Base-by-base conservation (phyloP, 805 yeast species). In the Komagataella kurtzmanii region DNA sequence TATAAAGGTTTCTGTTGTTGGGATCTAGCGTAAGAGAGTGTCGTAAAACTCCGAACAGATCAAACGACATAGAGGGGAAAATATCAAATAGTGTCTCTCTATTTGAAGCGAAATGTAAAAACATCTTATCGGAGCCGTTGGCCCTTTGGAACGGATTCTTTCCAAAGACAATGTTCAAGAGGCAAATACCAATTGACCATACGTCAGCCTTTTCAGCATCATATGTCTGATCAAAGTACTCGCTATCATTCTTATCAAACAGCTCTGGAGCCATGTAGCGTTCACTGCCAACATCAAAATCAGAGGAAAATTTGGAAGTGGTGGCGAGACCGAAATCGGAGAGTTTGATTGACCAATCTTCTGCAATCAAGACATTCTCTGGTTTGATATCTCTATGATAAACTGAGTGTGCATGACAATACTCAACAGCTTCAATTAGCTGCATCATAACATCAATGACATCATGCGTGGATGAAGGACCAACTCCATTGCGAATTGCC, bases 51-150 rank as follows among this genome's bases (percentile, higher is more conserved):
- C 84, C 79, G 63, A 88, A 91, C 59, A 89, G 76, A 61, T 89
- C 97, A 50, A 79, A 81, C 50, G 93, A 80, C 88, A 91, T 83
- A 3, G 89, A 72, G 17, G 96, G 89, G 64, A 90, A 91, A 46
- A 89, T 85, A 67, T 91, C 98, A 67, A 88, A 89, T 48, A 91
- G 70, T 1, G 95, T 85, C 65, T 91, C 97, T 58, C 97, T 77
- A 60, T 87, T 86, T 40, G 84, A 78, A 10, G 91, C 90, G 70
- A 86, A 90, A 66, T 88, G 90, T 59, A 85, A 69, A 65, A 89
- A 90, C 50, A 90, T 70, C 61, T 85, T 86, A 67, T 89, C 97
- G 6, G 40, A 30, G 12, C 40, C 40, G 36, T 24, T 51, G 3
- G 70, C 69, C 45, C 72, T 70, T 56, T 74, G 70, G 64, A 78